A percentile compares a stretch with the other conserved stretches of the same genome.
Evolutionary conservation across 495 filamentous ascomycete species (phyloP).

Genomic region (Tuber magnatum): DNA sequence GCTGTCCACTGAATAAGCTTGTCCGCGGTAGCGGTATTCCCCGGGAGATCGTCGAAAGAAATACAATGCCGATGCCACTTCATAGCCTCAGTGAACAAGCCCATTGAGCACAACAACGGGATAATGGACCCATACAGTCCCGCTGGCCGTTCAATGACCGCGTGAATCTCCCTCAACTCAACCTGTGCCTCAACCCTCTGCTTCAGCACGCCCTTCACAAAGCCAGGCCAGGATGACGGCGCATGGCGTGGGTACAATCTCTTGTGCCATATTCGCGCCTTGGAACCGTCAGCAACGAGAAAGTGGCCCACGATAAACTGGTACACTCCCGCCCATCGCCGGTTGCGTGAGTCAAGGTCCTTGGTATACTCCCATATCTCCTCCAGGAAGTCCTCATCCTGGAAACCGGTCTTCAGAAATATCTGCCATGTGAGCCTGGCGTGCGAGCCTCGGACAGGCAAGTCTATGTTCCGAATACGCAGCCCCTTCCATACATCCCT

Average conservation of each 20-base stretch:
- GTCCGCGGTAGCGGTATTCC: slow-evolving; percentile 25
- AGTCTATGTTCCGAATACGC: slow-evolving; percentile 22
- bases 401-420: slow-evolving; percentile 23
- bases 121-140: slow-evolving; percentile 29
- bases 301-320: slow-evolving; percentile 27
- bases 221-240: slow-evolving; percentile 19
- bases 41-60: slow-evolving; percentile 24
- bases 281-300: slow-evolving; percentile 14
- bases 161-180: slow-evolving; percentile 24
- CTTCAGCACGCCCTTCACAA: slow-evolving; percentile 19
- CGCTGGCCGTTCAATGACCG: slow-evolving; percentile 14
- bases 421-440: slow-evolving; percentile 29
- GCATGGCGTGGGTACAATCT: slow-evolving; percentile 24
- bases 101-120: slow-evolving; percentile 22
- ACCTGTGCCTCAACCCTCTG: slow-evolving; percentile 11
- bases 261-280: slow-evolving; percentile 21
- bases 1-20: slow-evolving; percentile 25
- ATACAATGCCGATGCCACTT: slow-evolving; percentile 37
- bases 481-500: slow-evolving; percentile 33
- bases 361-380: slow-evolving; percentile 32
- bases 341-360: slow-evolving; percentile 13
- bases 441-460: slow-evolving; percentile 23
- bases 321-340: slow-evolving; percentile 28
- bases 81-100: slow-evolving; percentile 21
- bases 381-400: slow-evolving; percentile 19